A percentile compares a stretch with the other conserved stretches of the same genome.
These are phyloP conservation scores for Dillenia suffruticosa DNA, from an alignment of 164 flowering plant species.

Conservation along the genomic window DNA sequence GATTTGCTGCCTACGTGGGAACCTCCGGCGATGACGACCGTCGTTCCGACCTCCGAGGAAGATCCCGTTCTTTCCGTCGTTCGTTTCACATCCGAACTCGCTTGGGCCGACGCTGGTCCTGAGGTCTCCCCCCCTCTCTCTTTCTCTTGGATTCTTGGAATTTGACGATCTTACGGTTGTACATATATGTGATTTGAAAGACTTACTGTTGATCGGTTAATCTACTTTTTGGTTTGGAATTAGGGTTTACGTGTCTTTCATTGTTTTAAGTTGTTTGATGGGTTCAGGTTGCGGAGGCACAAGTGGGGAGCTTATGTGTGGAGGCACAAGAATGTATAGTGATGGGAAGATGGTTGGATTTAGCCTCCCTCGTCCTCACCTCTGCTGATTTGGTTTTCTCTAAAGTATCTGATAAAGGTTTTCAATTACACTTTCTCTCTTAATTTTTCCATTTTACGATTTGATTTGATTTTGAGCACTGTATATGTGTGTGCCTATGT, in stretches of 20 bases:
- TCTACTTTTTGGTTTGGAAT: neutral
- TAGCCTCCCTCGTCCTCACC: conserved; percentile 77
- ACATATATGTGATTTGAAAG: neutral
- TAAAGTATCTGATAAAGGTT: conserved; percentile 89
- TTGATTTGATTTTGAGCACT: neutral
- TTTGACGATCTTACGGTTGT: neutral
- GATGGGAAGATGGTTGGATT: conserved; percentile 72
- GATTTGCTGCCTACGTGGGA: no score
- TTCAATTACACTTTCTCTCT: neutral
- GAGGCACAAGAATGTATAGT: conserved; percentile 86
- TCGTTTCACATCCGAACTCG: conserved; percentile 71
- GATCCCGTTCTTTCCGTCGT: conserved; percentile 81
- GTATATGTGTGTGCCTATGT: no score
- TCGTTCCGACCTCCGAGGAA: conserved; percentile 83
- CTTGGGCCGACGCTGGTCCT: conserved; percentile 99
- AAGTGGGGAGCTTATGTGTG: conserved; percentile 54
- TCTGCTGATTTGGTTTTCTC: conserved; percentile 82
- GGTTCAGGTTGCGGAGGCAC: conserved; percentile 67
- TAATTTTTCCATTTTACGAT: neutral
- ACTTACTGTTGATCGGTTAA: no score
- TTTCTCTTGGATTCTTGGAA: neutral
- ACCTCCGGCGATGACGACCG: conserved; percentile 55
- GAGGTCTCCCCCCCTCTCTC: conserved; percentile 38
- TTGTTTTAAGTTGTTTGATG: neutral
- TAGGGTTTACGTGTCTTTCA: neutral